phyloP scores from a whole-genome alignment of 2,329 filamentous ascomycete genomes.

The Penicillium sp. region DNA sequence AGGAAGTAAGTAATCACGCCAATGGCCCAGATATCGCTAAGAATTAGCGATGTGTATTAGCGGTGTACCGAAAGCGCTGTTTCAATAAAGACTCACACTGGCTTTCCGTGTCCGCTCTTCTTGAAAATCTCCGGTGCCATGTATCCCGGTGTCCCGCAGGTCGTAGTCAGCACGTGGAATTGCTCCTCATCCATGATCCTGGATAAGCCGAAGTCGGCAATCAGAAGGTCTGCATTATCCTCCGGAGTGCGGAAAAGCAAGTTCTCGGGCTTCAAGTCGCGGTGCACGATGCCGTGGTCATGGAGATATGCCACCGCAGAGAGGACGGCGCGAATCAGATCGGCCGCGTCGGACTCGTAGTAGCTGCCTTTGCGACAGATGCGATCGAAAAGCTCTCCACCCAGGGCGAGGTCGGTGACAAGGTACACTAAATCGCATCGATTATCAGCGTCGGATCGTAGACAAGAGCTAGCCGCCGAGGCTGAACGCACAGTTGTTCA shows the following conservation, averaged over 20 bases:
- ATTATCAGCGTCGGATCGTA: neutral
- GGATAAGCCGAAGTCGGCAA: slow-evolving; percentile 93
- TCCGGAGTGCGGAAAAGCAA: slow-evolving; percentile 94
- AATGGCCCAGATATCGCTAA: slow-evolving; percentile 89
- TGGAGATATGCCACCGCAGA: slow-evolving; percentile 98
- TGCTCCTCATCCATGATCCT: slow-evolving; percentile 99
- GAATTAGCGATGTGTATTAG: neutral
- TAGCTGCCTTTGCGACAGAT: slow-evolving; percentile 99
- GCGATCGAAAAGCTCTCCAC: slow-evolving; percentile 94
- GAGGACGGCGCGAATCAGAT: slow-evolving; percentile 89
- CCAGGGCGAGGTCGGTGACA: slow-evolving; percentile 92
- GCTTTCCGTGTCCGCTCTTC: slow-evolving; percentile 96
- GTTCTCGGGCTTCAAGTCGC: slow-evolving; percentile 96
- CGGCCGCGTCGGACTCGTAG: slow-evolving; percentile 94
- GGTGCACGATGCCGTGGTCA: slow-evolving; percentile 97
- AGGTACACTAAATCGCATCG: slow-evolving; percentile 67
- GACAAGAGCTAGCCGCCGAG: neutral
- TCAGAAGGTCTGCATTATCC: slow-evolving; percentile 93
- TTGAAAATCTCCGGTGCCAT: slow-evolving; percentile 99
- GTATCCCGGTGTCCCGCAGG: slow-evolving; percentile 95
- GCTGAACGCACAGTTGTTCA: slow-evolving; percentile 77
- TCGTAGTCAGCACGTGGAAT: slow-evolving; percentile 96
- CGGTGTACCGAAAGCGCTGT: neutral
- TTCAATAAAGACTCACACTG: slow-evolving; percentile 59
- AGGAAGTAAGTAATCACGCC: slow-evolving; percentile 99